Conservation (phyloP, 352 stramenopile species). For the Phytophthora tubulina region DNA sequence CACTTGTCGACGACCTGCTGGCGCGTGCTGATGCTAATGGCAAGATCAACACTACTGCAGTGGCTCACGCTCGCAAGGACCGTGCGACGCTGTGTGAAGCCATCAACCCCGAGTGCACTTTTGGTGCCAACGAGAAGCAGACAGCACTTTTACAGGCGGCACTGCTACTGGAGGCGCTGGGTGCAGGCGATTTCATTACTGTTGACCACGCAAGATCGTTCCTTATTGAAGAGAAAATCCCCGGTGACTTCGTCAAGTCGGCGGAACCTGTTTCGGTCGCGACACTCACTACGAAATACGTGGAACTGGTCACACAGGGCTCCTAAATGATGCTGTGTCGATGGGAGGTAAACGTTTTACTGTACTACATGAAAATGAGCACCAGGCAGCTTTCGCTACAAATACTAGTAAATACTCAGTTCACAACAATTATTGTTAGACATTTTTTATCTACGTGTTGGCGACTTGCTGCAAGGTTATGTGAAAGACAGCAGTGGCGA, state of each 20-base stretch:
- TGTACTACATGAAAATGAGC: too few species aligned
- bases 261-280: constrained; percentile 23
- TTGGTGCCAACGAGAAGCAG: constrained; percentile 32
- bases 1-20: constrained; percentile 34
- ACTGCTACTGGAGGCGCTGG: constrained; percentile 39
- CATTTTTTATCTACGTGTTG: too few species aligned
- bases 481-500: too few species aligned
- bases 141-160: constrained; percentile 43
- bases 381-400: too few species aligned
- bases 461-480: too few species aligned
- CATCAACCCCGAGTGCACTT: constrained; percentile 39
- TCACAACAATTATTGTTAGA: too few species aligned
- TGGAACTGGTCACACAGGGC: constrained; percentile 19
- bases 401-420: too few species aligned
- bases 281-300: constrained; percentile 17
- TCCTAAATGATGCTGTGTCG: background rate
- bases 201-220: constrained; percentile 39
- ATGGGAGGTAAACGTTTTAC: too few species aligned
- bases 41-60: constrained; percentile 31
- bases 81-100: constrained; percentile 26
- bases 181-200: constrained; percentile 30
- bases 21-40: constrained; percentile 30
- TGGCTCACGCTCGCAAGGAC: constrained; percentile 35
- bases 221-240: constrained; percentile 50
- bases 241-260: constrained; percentile 27